phyloP scores from a whole-genome alignment of 306 rosid genomes.

The Malus domestica region DNA sequence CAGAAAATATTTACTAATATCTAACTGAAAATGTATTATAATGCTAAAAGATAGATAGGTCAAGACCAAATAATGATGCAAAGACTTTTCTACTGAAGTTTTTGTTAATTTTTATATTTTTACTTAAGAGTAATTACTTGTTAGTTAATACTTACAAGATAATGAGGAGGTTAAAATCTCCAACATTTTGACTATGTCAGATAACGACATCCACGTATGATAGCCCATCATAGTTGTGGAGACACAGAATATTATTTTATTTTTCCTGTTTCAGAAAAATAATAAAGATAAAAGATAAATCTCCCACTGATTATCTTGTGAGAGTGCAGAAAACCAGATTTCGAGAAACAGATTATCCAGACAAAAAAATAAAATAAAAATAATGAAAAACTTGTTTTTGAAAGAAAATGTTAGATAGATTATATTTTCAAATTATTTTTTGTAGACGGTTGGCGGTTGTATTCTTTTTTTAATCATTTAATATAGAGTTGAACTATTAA shows the following conservation, averaged over 20 bases:
- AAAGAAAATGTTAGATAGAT: no score
- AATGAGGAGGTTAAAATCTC: neutral
- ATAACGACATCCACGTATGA: conserved; percentile 27
- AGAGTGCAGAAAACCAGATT: conserved; percentile 20
- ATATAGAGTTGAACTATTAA: no score
- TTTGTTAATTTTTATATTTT: no score
- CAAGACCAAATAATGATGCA: neutral
- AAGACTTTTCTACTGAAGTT: neutral
- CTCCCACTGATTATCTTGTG: conserved; percentile 10
- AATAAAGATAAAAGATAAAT: neutral
- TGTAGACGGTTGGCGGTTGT: no score
- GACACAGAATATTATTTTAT: neutral
- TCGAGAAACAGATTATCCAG: conserved; percentile 17
- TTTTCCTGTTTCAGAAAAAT: neutral
- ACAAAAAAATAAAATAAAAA: neutral
- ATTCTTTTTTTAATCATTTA: no score
- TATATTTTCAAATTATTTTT: no score
- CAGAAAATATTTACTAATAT: no score
- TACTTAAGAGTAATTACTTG: neutral
- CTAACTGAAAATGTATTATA: neutral
- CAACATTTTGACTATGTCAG: conserved; percentile 53
- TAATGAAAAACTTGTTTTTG: neutral
- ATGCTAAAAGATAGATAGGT: no score
- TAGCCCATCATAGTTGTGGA: neutral
- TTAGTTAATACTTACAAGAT: neutral